phyloP scores from a whole-genome alignment of 345 rosid species.

The Gossypium mustelinum region DNA sequence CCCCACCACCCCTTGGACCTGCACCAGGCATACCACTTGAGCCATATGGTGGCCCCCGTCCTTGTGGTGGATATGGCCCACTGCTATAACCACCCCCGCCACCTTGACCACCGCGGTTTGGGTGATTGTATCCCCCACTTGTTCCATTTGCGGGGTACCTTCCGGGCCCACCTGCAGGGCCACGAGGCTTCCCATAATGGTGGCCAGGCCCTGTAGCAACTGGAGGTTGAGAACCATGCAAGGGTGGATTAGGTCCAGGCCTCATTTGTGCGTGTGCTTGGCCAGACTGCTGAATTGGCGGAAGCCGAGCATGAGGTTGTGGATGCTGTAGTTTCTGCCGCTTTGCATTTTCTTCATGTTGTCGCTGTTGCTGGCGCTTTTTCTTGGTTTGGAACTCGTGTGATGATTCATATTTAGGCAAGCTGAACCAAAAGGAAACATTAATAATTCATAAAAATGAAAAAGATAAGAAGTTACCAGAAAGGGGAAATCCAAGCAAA shows the following conservation, averaged over 20 bases:
- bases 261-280: slow-evolving; percentile 65
- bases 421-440: slow-evolving; percentile 32
- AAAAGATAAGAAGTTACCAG: background rate
- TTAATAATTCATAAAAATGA: background rate
- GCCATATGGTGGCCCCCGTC: slow-evolving; percentile 67
- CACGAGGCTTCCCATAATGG: slow-evolving; percentile 69
- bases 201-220: slow-evolving; percentile 75
- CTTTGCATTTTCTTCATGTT: slow-evolving; percentile 78
- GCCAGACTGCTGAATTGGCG: slow-evolving; percentile 81
- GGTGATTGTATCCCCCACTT: slow-evolving; percentile 48
- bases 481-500: slow-evolving; percentile 17
- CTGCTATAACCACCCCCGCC: slow-evolving; percentile 51
- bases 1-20: slow-evolving; percentile 70
- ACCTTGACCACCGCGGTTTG: slow-evolving; percentile 38
- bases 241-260: slow-evolving; percentile 37
- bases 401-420: slow-evolving; percentile 89
- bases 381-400: slow-evolving; percentile 98
- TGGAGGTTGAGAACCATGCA: slow-evolving; percentile 64
- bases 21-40: slow-evolving; percentile 55
- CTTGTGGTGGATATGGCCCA: slow-evolving; percentile 79
- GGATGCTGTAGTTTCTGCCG: slow-evolving; percentile 86
- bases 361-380: slow-evolving; percentile 88
- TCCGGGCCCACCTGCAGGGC: slow-evolving; percentile 70
- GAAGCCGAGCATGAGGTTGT: slow-evolving; percentile 67
- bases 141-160: slow-evolving; percentile 63